Evolutionary conservation across 495 filamentous ascomycete genomes (phyloP).

Genomic region (Geoglossum glabrum): DNA sequence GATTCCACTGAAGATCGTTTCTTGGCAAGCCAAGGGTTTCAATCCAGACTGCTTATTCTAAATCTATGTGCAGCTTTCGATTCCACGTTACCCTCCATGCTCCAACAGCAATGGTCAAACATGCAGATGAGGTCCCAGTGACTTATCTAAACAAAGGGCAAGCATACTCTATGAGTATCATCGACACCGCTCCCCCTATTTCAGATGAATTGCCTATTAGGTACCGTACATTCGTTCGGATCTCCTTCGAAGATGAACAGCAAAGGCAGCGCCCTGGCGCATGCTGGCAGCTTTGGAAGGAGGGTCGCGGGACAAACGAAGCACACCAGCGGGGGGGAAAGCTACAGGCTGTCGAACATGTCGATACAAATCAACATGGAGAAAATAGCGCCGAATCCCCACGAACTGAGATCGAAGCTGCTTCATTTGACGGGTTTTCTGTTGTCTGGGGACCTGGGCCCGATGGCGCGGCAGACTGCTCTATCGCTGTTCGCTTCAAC

Average conservation of each 20-base stretch:
- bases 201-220: slow-evolving; percentile 26
- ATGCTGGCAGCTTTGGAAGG: slow-evolving; percentile 95
- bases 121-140: slow-evolving; percentile 69
- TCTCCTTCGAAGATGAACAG: slow-evolving; percentile 88
- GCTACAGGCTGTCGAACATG: slow-evolving; percentile 81
- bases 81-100: slow-evolving; percentile 81
- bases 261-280: slow-evolving; percentile 61
- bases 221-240: slow-evolving; percentile 72
- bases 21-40: not conserved
- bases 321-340: slow-evolving; percentile 74
- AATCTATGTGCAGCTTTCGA: slow-evolving; percentile 45
- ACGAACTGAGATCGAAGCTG: slow-evolving; percentile 55
- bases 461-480: slow-evolving; percentile 45
- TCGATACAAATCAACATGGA: slow-evolving; percentile 51
- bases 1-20: not conserved
- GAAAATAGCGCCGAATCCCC: slow-evolving; percentile 51
- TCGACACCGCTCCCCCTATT: slow-evolving; percentile 40
- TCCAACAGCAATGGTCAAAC: slow-evolving; percentile 89
- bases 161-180: slow-evolving; percentile 60
- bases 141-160: slow-evolving; percentile 97
- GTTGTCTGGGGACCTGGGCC: slow-evolving; percentile 64
- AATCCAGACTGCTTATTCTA: not conserved
- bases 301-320: slow-evolving; percentile 72
- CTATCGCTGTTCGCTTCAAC: slow-evolving; percentile 81
- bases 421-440: slow-evolving; percentile 81